Base-by-base conservation (phyloP, 192 early-diverging fungal species). In the Coemansia sp. region DNA sequence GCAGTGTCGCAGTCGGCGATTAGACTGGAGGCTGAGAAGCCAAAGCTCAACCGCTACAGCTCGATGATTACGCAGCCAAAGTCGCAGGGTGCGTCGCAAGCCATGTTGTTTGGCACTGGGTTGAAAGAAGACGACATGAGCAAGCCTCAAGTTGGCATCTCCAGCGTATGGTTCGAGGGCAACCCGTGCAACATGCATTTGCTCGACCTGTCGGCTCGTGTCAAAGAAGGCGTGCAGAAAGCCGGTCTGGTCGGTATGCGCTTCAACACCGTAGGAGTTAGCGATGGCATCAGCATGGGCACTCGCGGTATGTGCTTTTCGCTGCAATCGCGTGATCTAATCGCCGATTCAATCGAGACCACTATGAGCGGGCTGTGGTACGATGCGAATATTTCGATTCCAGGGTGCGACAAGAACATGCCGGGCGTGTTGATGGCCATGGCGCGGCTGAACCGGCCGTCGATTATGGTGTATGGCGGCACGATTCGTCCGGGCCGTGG, bases 111-210 rank as follows among this genome's bases (percentile, higher is more conserved):
- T 69, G 97, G 89, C n/a, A 97, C 94, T 4, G 97, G 97, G 22
- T 76, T 99, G 61, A 87, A 84, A 52, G 86, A 89, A 23, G 84
- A 77, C 4, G 91, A 96, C 60, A 85, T 99, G 84, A 74, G 72
- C 62, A 88, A 92, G 73, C 87, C 94, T 17, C 95, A 97, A 83
- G 93, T 99, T 27, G 97, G 97, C 35, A 99, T 99, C 67, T 86
- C 93, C 7, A 91, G 89, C 79, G 95, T 99, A 83, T 95, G 95
- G 94, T 97, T 94, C 71, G 97, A 99, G 73, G 97, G 97, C 62
- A 99, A 99, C 81, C 95, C 97, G 9, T 99, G 97, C 85, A 99
- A 99, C 81, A 99, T 99, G 97, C 97, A 99, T 63, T 84, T 99
- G 38, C 76, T 90, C 56, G 92, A 96, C 67, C 84, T 99, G 14